Conservation (phyloP, 208 protist species). For the Wallacemonas rigidus region DNA sequence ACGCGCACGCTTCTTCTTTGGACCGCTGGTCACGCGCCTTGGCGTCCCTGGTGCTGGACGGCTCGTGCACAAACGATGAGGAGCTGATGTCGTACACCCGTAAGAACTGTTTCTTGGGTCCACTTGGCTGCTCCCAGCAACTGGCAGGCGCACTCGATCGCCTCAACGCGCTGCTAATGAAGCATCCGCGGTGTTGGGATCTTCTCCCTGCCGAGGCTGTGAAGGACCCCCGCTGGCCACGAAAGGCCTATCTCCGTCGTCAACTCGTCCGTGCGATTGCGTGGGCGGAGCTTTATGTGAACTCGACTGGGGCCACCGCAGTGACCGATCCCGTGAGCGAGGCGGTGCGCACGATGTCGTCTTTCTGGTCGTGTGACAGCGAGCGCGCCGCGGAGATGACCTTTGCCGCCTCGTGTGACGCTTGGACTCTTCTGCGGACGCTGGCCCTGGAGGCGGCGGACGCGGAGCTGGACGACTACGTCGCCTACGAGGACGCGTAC, state of each 20-base stretch:
- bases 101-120: constrained; percentile 24
- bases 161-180: constrained; percentile 9
- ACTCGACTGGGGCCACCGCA: constrained; percentile 4
- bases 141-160: constrained; percentile 24
- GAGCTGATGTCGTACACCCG: constrained; percentile 1
- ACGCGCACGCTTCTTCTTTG: background rate
- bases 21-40: constrained; percentile 19
- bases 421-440: constrained; percentile 51
- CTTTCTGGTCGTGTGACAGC: constrained; percentile 16
- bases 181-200: background rate
- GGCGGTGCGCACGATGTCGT: background rate
- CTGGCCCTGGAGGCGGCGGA: constrained; percentile 62
- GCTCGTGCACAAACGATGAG: background rate
- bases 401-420: constrained; percentile 46
- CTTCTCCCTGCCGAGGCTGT: background rate
- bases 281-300: constrained; percentile 69
- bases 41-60: background rate
- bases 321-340: background rate
- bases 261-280: constrained; percentile 60
- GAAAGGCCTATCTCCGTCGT: background rate
- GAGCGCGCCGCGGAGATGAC: constrained; percentile 39
- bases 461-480: constrained; percentile 44
- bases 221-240: constrained; percentile 1
- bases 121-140: constrained; percentile 24
- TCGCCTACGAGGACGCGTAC: constrained; percentile 28